A percentile compares a stretch with the other conserved stretches of the same genome.
These are phyloP conservation scores for Aspergillus sp. DNA, from an alignment of 2,329 filamentous ascomycete genomes.

Conservation along the genomic window DNA sequence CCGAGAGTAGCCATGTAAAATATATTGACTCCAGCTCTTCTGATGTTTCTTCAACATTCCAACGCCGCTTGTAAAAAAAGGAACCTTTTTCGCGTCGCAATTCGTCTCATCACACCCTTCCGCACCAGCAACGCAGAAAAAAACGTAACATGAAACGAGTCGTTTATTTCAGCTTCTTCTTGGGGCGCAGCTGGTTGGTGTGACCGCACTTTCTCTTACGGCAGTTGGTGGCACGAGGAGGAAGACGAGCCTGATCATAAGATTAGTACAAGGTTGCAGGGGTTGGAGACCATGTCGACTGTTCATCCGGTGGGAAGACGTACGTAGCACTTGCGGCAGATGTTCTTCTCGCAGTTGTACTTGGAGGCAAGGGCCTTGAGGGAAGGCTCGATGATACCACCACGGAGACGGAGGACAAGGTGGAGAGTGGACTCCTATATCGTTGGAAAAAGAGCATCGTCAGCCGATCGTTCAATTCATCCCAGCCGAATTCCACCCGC, in stretches of 20 bases:
- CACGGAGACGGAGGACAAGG: conserved; percentile 96
- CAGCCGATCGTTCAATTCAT: conserved; percentile 27
- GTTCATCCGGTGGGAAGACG: conserved; percentile 40
- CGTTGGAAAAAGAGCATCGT: conserved; percentile 25
- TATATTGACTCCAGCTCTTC: conserved; percentile 32
- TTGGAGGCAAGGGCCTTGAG: conserved; percentile 97
- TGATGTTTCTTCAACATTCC: conserved; percentile 37
- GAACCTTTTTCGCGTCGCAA: conserved; percentile 33
- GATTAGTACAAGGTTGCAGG: not conserved
- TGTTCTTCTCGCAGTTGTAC: conserved; percentile 99
- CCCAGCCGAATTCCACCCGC: not conserved
- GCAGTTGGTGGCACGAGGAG: conserved; percentile 99
- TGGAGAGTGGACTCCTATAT: conserved; percentile 92
- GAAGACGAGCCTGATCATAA: conserved; percentile 67
- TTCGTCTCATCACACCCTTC: conserved; percentile 32
- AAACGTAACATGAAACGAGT: conserved; percentile 43
- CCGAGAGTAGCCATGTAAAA: conserved; percentile 34
- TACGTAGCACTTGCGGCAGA: conserved; percentile 99
- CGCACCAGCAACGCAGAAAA: conserved; percentile 43
- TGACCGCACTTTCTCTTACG: conserved; percentile 99
- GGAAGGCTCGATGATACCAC: conserved; percentile 98
- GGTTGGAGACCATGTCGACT: not conserved
- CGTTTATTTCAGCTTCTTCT: conserved; percentile 98
- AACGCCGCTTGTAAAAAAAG: conserved; percentile 35
- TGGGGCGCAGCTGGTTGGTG: conserved; percentile 99